Evolutionary conservation across 768 basidiomycete genomes (phyloP).

Genomic region (Aureoboletus auriporus): DNA sequence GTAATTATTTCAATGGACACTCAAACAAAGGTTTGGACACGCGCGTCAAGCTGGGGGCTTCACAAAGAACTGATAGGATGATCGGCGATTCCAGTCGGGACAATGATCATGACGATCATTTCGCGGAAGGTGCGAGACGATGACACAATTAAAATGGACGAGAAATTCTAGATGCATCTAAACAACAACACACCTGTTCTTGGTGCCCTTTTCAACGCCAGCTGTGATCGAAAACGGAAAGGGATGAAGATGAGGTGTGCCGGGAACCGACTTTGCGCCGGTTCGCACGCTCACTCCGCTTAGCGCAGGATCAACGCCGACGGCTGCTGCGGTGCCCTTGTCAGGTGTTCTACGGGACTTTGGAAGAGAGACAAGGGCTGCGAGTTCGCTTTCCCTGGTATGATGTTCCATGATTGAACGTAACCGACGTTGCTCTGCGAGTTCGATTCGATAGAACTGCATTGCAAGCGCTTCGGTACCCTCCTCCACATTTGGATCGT

Average conservation of each 20-base stretch:
- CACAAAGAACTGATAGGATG: not conserved
- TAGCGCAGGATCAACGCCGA: not conserved
- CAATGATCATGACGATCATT: not conserved
- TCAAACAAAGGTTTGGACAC: not conserved
- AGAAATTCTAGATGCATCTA: not conserved
- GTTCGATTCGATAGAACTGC: conserved; percentile 92
- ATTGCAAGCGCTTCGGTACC: conserved; percentile 78
- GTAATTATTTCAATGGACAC: not conserved
- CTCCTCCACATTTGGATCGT: conserved; percentile 49
- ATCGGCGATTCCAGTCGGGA: not conserved
- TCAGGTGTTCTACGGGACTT: conserved; percentile 8
- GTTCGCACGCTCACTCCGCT: conserved; percentile 1
- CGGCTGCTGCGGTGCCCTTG: not conserved
- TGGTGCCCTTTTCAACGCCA: conserved; percentile 89
- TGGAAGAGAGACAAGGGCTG: not conserved
- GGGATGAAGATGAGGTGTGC: conserved; percentile 12
- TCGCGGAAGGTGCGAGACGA: not conserved
- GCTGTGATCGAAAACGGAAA: conserved; percentile 95
- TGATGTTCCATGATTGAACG: conserved; percentile 93
- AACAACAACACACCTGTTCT: conserved; percentile 69
- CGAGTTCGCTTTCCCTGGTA: conserved; percentile 49
- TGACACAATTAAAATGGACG: not conserved
- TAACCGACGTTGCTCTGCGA: conserved; percentile 84
- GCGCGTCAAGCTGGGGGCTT: not conserved
- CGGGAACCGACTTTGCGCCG: conserved; percentile 15